phyloP scores from a whole-genome alignment of 139 green algal genomes.

The Haematococcus lacustris region DNA sequence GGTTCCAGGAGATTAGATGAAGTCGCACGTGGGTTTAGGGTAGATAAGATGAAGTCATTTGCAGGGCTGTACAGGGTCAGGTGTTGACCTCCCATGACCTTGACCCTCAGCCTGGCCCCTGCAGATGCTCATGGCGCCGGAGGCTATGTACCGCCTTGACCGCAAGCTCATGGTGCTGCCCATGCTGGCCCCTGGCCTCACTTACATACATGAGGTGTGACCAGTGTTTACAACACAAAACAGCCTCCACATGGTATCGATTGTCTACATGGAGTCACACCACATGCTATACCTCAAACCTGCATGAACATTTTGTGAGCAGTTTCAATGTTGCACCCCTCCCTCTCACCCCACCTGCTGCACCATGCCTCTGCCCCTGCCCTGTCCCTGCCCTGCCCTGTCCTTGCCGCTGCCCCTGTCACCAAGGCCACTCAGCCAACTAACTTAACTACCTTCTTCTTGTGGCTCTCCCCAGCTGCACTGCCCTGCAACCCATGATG shows the following conservation, averaged over 20 bases:
- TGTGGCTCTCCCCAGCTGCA: neutral
- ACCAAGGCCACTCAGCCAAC: neutral
- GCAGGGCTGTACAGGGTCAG: no score
- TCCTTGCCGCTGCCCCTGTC: neutral
- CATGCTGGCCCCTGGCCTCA: conserved; percentile 41
- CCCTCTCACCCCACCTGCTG: neutral
- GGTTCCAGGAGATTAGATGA: neutral
- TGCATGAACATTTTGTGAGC: neutral
- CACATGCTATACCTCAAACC: no score
- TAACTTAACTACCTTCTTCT: neutral
- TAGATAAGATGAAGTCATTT: neutral
- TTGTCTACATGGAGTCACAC: no score
- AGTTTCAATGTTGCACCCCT: neutral
- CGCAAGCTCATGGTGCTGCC: conserved; percentile 30
- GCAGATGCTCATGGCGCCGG: conserved; percentile 16
- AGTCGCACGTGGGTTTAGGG: no score
- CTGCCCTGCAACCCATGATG: no score
- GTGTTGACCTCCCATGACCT: no score
- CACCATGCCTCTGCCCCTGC: neutral
- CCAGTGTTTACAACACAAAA: neutral
- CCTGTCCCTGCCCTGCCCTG: neutral
- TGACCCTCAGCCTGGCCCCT: no score
- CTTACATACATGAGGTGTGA: conserved; percentile 42
- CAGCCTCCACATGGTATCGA: no score
- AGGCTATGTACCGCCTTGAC: conserved; percentile 30